Percentiles rank a stretch among this genome's conserved stretches.
Conservation (phyloP, 805 yeast species). For the Kuraishia ogatae region DNA sequence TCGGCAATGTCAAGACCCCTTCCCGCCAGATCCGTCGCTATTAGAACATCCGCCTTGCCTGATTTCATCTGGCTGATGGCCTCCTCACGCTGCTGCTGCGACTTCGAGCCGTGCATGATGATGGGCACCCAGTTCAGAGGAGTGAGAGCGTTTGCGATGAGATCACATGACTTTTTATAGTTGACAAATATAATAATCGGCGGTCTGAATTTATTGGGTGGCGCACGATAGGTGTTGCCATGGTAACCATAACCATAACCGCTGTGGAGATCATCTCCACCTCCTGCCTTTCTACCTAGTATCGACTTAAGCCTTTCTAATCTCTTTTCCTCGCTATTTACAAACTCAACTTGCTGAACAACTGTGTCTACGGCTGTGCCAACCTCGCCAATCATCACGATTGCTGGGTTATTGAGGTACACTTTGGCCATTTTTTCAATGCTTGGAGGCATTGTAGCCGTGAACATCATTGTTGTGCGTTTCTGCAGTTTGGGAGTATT, state of each 20-base stretch:
- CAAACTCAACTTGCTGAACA: conserved; percentile 56
- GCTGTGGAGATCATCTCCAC: no score
- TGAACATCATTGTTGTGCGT: conserved; percentile 82
- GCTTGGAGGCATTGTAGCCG: conserved; percentile 82
- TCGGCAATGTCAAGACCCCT: conserved; percentile 91
- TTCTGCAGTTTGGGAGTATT: no score
- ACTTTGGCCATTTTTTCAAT: conserved; percentile 59
- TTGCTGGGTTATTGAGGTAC: conserved; percentile 54
- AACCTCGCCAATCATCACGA: conserved; percentile 57
- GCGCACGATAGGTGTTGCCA: conserved; percentile 2
- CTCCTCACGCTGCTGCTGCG: conserved; percentile 79
- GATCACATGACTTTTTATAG: conserved; percentile 65
- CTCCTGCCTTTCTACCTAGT: conserved; percentile 11
- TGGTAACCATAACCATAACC: neutral
- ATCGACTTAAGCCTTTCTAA: conserved; percentile 32
- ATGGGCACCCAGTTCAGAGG: conserved; percentile 40
- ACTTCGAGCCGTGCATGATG: conserved; percentile 78
- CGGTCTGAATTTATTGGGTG: conserved; percentile 26
- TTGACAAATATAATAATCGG: conserved; percentile 80
- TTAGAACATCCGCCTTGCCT: conserved; percentile 51
- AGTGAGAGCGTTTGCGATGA: conserved; percentile 41
- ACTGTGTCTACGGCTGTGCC: conserved; percentile 63
- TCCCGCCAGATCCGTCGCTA: conserved; percentile 95
- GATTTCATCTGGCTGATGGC: conserved; percentile 53
- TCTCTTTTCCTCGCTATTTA: conserved; percentile 34